Evolutionary conservation across 2,329 filamentous ascomycete species (phyloP).

Genomic region (Xylaria sp.): DNA sequence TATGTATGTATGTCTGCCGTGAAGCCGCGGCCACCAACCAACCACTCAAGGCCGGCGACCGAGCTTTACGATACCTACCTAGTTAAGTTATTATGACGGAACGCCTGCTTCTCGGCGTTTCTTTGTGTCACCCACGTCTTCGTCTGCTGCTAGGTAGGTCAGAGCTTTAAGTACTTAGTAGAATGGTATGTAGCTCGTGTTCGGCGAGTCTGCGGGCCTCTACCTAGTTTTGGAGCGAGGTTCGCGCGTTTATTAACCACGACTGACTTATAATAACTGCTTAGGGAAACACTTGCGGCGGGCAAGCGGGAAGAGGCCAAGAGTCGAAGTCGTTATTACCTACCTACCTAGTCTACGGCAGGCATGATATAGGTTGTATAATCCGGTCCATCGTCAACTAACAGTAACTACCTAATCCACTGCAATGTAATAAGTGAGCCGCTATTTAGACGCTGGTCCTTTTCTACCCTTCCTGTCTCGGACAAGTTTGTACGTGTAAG

Average conservation of each 20-base stretch:
- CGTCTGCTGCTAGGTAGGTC: conserved; percentile 1
- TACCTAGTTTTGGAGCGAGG: conserved; percentile 19
- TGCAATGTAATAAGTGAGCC: not conserved
- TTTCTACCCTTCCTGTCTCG: conserved; percentile 23
- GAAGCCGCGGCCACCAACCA: conserved; percentile 13
- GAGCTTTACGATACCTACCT: conserved; percentile 35
- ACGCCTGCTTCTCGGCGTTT: conserved; percentile 38
- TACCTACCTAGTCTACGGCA: not conserved
- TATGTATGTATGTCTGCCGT: not conserved
- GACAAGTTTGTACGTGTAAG: not conserved
- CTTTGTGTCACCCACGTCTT: conserved; percentile 30
- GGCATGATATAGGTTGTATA: not conserved
- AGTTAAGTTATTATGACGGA: conserved; percentile 31
- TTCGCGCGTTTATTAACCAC: conserved; percentile 21
- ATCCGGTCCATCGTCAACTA: conserved; percentile 22
- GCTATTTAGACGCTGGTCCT: conserved; percentile 28
- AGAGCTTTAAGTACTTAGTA: conserved; percentile 7
- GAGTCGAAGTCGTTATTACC: conserved; percentile 6
- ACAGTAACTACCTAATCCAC: not conserved
- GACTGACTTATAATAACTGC: conserved; percentile 22
- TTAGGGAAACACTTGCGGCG: conserved; percentile 23
- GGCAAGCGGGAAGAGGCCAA: conserved; percentile 22
- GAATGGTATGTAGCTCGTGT: conserved; percentile 17
- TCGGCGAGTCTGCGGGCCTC: conserved; percentile 35
- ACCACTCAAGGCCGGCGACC: conserved; percentile 34